Evolutionary conservation across 306 rosid genomes (phyloP), one percentile per base, ranked within the genome.

Genomic region (Cucurbita moschata): DNA sequence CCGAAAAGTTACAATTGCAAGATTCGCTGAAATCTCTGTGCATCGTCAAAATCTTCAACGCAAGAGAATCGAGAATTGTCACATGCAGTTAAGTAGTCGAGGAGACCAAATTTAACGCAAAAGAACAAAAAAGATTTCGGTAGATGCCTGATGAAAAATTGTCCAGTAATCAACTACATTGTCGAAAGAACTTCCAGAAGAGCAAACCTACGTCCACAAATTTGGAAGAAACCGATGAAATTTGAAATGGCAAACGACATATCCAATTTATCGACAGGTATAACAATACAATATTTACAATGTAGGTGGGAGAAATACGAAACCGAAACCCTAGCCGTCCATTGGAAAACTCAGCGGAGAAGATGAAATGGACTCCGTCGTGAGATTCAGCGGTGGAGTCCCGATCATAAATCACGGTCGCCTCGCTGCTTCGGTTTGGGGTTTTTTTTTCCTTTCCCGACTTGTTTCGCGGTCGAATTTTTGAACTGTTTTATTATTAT

Each of bases 211-310:
- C 8, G 21, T 47, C 57, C 56, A 21, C 14, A 47, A 47, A 7
- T 47, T 21, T 13, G 21, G 13, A 47, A 47, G 73, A 68, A 47
- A 68, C 13, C 0, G 10, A 65, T 65, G 53, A 18, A 65, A 43
- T 43, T 43, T 43, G 56, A 26, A 68, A 64, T 42, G 71, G 49
- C 44, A 38, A 62, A 15, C 4, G 49, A 62, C 0, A 18, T 1
- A 18, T 64, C 14, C 30, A 64, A 64, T 7, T 2, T 30, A 30
- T 30, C 35, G 47, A 40, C 37, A 43, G 52, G 71, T n/a, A n/a
- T n/a, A 65, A n/a, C 2, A 43, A 57, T 23, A 68, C 73, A 68
- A 68, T 68, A 68, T 68, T 46, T 47, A 68, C 73, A 68, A 21
- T 38, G 6, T 43, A 12, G 38, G 16, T 11, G 72, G 72, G 72